Evolutionary conservation across 331 rosid genomes (phyloP).

Genomic region (Quercus tomentella): DNA sequence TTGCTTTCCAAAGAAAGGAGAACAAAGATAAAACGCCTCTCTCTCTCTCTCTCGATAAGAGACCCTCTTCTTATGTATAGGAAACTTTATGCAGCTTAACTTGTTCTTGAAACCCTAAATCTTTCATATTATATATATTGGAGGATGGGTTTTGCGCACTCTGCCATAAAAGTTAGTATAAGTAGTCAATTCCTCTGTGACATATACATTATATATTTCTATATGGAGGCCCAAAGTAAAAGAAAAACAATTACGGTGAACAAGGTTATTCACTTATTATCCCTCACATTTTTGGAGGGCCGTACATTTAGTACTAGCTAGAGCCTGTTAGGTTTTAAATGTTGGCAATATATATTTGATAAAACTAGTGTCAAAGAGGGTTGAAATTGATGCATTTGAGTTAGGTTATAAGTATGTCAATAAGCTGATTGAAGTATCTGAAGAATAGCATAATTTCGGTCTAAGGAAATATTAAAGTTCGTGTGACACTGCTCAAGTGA

Average conservation of each 20-base stretch:
- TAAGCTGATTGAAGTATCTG: too few relatives aligned
- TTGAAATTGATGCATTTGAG: too few relatives aligned
- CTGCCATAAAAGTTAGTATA: neutral
- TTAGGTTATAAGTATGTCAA: too few relatives aligned
- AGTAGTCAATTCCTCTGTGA: neutral
- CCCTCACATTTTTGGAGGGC: neutral
- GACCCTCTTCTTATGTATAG: neutral
- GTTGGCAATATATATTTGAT: too few relatives aligned
- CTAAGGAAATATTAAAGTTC: too few relatives aligned
- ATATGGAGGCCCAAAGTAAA: neutral
- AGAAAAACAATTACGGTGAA: neutral
- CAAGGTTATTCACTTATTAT: neutral
- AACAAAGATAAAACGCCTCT: neutral
- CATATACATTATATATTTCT: neutral
- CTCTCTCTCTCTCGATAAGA: neutral
- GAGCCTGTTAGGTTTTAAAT: too few relatives aligned
- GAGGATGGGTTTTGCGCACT: neutral
- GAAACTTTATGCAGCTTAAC: neutral
- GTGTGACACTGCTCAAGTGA: too few relatives aligned
- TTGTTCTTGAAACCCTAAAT: neutral
- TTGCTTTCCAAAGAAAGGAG: neutral
- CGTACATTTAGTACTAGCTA: neutral
- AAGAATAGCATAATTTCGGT: too few relatives aligned
- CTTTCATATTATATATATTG: neutral
- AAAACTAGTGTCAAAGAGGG: too few relatives aligned